Evolutionary conservation across 208 protist species (phyloP).

Genomic region (Herpetomonas tarakana): DNA sequence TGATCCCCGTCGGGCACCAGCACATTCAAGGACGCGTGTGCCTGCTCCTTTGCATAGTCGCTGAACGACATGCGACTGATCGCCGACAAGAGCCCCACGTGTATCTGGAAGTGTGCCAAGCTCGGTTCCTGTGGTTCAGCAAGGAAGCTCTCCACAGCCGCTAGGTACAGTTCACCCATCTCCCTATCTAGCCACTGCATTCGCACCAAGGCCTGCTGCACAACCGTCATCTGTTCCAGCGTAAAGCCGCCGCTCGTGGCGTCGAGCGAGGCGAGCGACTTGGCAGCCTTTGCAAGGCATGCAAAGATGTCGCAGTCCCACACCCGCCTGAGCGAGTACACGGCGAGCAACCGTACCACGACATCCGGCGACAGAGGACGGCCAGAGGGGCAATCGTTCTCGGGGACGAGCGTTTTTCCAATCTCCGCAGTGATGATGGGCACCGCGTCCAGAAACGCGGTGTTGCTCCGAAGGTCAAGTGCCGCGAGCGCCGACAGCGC

Average conservation of each 20-base stretch:
- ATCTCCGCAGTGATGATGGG: too few relatives aligned
- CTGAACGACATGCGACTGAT: neutral
- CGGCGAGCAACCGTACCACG: too few relatives aligned
- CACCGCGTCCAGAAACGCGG: too few relatives aligned
- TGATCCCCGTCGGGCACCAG: constrained; percentile 3
- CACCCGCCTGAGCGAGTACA: neutral
- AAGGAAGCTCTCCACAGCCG: too few relatives aligned
- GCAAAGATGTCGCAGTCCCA: neutral
- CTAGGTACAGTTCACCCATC: neutral
- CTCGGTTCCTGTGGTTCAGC: too few relatives aligned
- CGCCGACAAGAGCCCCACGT: neutral
- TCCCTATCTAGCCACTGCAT: neutral
- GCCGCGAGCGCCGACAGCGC: too few relatives aligned
- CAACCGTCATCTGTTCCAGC: neutral
- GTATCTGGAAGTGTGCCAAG: neutral
- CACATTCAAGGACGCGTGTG: neutral
- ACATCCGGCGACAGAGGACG: too few relatives aligned
- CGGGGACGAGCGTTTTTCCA: too few relatives aligned
- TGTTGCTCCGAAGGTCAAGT: too few relatives aligned
- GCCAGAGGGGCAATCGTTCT: too few relatives aligned
- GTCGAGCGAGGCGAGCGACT: too few relatives aligned
- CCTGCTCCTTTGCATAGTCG: neutral
- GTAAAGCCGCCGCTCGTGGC: too few relatives aligned
- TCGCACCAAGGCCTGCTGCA: neutral
- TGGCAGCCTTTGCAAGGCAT: neutral